Conservation (phyloP, 495 filamentous ascomycete species). For the Podospora tetraspora region DNA sequence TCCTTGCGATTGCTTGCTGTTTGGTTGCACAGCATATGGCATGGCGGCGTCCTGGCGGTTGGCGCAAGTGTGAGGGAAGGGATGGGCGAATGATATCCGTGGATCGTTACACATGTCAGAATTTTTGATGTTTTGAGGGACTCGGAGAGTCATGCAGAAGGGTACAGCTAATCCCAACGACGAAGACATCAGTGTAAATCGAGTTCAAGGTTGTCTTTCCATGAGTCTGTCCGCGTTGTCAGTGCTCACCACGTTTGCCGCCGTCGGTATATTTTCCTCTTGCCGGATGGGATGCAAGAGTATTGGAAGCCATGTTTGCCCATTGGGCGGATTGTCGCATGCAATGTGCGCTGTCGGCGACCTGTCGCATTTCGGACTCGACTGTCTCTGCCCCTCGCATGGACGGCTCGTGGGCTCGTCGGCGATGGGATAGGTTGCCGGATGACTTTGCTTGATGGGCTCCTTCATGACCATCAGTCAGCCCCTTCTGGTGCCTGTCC, state of each 20-base stretch:
- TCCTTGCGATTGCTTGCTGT: neutral
- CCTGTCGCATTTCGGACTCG: neutral
- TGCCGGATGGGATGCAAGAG: too few species aligned
- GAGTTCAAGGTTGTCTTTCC: too few species aligned
- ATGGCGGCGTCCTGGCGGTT: conserved; percentile 4
- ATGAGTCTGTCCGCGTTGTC: too few species aligned
- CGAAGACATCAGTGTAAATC: too few species aligned
- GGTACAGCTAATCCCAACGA: too few species aligned
- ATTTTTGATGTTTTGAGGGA: neutral
- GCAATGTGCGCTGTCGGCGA: neutral
- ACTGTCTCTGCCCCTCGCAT: neutral
- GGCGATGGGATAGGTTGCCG: too few species aligned
- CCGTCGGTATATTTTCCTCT: too few species aligned
- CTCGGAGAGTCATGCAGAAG: neutral
- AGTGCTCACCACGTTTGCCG: neutral
- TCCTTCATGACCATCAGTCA: neutral
- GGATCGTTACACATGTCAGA: neutral
- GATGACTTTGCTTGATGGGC: too few species aligned
- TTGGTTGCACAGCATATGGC: conserved; percentile 13
- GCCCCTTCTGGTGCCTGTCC: neutral
- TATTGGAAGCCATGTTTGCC: neutral
- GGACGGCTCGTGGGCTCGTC: neutral
- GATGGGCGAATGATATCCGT: neutral
- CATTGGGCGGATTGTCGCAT: neutral
- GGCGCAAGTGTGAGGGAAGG: neutral